A percentile compares a stretch with the other conserved stretches of the same genome.
Conservation (phyloP, 768 basidiomycete genomes). For the Termitomyces sp. region DNA sequence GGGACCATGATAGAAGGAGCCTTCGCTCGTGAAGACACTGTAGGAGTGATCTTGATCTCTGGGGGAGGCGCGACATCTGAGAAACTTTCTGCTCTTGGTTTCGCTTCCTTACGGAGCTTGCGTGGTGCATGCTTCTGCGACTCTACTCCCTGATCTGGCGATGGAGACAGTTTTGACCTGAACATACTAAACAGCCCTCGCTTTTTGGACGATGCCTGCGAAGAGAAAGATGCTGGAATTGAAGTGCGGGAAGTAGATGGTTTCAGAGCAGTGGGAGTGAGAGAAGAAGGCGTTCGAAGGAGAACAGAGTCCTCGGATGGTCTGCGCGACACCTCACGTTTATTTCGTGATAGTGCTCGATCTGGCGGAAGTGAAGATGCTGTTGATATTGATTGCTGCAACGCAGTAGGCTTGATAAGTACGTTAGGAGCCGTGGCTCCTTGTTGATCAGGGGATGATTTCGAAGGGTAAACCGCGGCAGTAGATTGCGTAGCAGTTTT, state of each 20-base stretch:
- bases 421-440: background rate
- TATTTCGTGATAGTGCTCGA: constrained; percentile 2
- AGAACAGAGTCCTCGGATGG: constrained; percentile 48
- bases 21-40: constrained; percentile 9
- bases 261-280: constrained; percentile 45
- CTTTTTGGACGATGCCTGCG: constrained; percentile 32
- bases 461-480: background rate
- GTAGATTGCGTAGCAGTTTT: background rate
- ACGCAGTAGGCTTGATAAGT: background rate
- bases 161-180: constrained; percentile 20
- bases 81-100: constrained; percentile 1
- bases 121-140: constrained; percentile 5
- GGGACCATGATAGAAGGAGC: constrained; percentile 21
- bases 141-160: constrained; percentile 18
- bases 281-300: constrained; percentile 61
- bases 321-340: constrained; percentile 24
- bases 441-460: background rate
- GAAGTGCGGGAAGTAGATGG: constrained; percentile 35
- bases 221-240: constrained; percentile 31
- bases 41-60: constrained; percentile 5
- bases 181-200: constrained; percentile 35
- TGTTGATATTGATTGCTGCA: constrained; percentile 1
- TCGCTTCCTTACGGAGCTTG: constrained; percentile 18
- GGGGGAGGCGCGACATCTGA: background rate
- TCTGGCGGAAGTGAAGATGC: constrained; percentile 4